Evolutionary conservation across 1,284 basidiomycete species (phyloP), one percentile per base, ranked within the genome.

Genomic region (Apiotrichum veenhuisii): DNA sequence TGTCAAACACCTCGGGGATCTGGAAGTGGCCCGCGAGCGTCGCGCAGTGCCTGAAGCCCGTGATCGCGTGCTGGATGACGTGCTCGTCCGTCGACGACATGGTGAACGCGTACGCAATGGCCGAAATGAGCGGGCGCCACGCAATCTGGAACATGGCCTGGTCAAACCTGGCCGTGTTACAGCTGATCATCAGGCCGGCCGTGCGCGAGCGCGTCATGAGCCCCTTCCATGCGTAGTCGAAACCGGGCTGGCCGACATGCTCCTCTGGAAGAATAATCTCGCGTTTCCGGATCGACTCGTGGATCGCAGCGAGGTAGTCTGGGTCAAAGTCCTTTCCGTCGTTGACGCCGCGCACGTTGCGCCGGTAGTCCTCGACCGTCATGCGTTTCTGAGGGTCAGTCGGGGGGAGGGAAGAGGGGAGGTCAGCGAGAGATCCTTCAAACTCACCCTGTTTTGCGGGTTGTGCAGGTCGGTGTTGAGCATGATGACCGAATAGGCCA

Each of bases 211-310:
- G 84, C 47, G 87, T 79, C 49, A 98, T 82, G 27, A 99, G 80
- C 67, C 96, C 92, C 75, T 98, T 98, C 96, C 96, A 99, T 8
- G 95, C 91, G 72, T 96, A 98, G 68, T 98, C 96, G 72, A 99
- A 99, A 1, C 96, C 96, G 38, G 96, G 84, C 74, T 94, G 91
- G 1, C 96, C 96, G 5, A 87, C 89, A 70, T 98, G 96, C 71
- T 99, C 96, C 77, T 98, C 94, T 0, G 96, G 95, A 86, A 98
- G 89, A 50, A 98, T 84, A 61, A 98, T 98, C 78, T 99, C 96
- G 46, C 86, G 82, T 76, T 90, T 94, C 47, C 90, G 86, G 68
- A 99, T 95, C 5, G 88, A 91, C 63, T 98, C 93, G 68, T 95
- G 98, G 57, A 98, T 91, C 38, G 82, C 82, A 78, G 87, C 85